Evolutionary conservation across 495 filamentous ascomycete species (phyloP).

Genomic region (Astrothelium subdiscretum): DNA sequence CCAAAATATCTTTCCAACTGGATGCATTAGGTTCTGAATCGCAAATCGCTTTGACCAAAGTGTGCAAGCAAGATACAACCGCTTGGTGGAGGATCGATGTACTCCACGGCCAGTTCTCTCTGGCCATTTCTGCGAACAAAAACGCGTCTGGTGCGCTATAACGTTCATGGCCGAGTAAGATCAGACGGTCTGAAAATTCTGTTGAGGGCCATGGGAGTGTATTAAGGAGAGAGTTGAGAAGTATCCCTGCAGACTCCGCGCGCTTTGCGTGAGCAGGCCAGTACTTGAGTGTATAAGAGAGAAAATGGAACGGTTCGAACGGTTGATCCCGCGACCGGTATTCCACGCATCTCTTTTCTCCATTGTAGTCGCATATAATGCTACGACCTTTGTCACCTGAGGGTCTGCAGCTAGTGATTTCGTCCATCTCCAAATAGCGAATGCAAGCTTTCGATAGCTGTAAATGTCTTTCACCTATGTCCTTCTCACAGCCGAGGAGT

Average conservation of each 20-base stretch:
- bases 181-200: neutral
- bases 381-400: no score
- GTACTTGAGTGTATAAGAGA: neutral
- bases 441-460: conserved; percentile 10
- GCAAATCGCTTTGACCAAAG: neutral
- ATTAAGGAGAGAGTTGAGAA: neutral
- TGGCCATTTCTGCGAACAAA: no score
- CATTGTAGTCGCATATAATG: no score
- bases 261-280: neutral
- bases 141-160: no score
- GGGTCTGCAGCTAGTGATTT: neutral
- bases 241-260: neutral
- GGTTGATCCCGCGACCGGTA: neutral
- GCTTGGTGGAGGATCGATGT: neutral
- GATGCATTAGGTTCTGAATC: neutral
- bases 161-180: neutral
- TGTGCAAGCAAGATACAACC: neutral
- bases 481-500: neutral
- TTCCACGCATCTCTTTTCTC: neutral
- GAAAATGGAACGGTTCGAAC: neutral
- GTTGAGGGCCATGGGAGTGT: neutral
- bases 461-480: neutral
- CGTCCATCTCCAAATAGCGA: conserved; percentile 7
- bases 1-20: neutral
- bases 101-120: no score